Evolutionary conservation across 2,329 filamentous ascomycete species (phyloP).

Genomic region (Aspergillus sp.): DNA sequence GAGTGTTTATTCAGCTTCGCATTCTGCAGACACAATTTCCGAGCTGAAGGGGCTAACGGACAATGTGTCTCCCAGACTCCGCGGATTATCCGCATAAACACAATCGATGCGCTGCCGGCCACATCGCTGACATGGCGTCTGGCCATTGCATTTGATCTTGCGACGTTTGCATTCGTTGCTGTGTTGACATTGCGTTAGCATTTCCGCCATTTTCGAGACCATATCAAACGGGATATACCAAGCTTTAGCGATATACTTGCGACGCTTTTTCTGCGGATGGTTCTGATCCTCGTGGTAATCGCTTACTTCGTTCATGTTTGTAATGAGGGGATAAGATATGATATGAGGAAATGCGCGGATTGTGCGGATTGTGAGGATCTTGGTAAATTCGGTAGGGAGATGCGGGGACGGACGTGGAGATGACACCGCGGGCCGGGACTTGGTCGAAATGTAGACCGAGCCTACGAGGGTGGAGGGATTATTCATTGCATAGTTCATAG

Average conservation of each 20-base stretch:
- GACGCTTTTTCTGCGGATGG: constrained; percentile 51
- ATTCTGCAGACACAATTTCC: background rate
- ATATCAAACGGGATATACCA: constrained; percentile 39
- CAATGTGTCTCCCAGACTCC: constrained; percentile 1
- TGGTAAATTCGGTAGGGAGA: background rate
- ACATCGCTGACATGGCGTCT: constrained; percentile 56
- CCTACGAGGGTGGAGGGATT: too few species aligned
- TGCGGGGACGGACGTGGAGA: background rate
- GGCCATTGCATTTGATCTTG: constrained; percentile 61
- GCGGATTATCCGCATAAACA: constrained; percentile 41
- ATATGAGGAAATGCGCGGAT: too few species aligned
- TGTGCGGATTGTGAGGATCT: too few species aligned
- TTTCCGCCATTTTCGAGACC: too few species aligned
- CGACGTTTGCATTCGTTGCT: constrained; percentile 58
- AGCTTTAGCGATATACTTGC: constrained; percentile 59
- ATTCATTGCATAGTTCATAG: too few species aligned
- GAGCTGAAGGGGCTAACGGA: background rate
- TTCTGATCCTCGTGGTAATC: background rate
- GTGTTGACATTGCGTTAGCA: background rate
- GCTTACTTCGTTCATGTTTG: background rate
- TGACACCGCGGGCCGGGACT: constrained; percentile 1
- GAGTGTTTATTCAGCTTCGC: background rate
- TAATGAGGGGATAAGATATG: background rate
- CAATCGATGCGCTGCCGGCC: constrained; percentile 39
- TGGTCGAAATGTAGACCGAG: background rate